phyloP scores from a whole-genome alignment of 495 filamentous ascomycete species.

The Haplographium delicatum region DNA sequence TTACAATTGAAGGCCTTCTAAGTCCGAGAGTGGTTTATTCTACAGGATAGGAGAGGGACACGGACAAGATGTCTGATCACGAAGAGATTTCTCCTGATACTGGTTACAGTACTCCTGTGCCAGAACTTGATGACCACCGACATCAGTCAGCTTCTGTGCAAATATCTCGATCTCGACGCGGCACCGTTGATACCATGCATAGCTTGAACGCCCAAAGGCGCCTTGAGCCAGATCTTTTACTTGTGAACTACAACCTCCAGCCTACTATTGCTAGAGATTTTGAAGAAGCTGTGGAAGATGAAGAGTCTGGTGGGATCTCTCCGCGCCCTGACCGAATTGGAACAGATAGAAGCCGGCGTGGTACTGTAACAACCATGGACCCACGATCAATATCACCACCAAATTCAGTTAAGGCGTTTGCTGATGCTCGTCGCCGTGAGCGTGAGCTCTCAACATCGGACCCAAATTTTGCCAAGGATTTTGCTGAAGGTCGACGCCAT shows the following conservation, averaged over 20 bases:
- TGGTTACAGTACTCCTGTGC: conserved; percentile 70
- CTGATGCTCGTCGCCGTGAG: conserved; percentile 61
- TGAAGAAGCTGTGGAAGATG: conserved; percentile 81
- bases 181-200: conserved; percentile 49
- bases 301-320: conserved; percentile 50
- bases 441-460: conserved; percentile 49
- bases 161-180: conserved; percentile 46
- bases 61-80: conserved; percentile 51
- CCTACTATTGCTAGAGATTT: conserved; percentile 61
- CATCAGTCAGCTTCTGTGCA: conserved; percentile 66
- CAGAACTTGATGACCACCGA: conserved; percentile 90
- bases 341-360: conserved; percentile 36
- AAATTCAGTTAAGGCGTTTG: conserved; percentile 97
- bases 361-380: conserved; percentile 39
- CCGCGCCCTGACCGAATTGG: conserved; percentile 21
- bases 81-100: conserved; percentile 41
- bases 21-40: not conserved
- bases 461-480: conserved; percentile 27
- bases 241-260: conserved; percentile 27
- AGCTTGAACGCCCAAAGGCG: conserved; percentile 30
- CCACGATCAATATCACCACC: conserved; percentile 78
- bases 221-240: conserved; percentile 36
- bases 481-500: conserved; percentile 41
- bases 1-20: conserved; percentile 17
- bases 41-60: not conserved